Conservation (phyloP, 2,329 filamentous ascomycete species). For the Ophiocordyceps sinensis region DNA sequence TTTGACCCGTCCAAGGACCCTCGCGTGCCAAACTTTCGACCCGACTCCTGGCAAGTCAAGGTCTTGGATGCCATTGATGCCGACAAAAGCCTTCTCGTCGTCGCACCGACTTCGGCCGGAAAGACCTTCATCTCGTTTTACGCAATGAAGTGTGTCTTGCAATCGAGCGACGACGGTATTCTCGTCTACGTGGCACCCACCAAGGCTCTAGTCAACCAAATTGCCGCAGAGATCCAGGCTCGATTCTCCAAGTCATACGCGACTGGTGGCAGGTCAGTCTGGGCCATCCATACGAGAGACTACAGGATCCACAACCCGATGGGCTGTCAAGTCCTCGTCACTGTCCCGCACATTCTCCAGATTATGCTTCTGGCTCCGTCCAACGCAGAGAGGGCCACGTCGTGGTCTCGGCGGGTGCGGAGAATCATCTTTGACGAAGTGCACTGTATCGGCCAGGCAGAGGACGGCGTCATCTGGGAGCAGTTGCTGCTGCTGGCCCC, state of each 20-base stretch:
- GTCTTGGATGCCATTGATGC: constrained; percentile 62
- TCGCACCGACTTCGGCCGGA: constrained; percentile 65
- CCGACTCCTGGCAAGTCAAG: constrained; percentile 62
- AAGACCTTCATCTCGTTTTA: constrained; percentile 81
- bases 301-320: constrained; percentile 59
- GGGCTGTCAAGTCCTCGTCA: constrained; percentile 62
- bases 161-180: constrained; percentile 52
- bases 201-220: constrained; percentile 72
- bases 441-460: constrained; percentile 63
- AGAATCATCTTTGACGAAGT: constrained; percentile 75
- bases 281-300: constrained; percentile 67
- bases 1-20: constrained; percentile 53
- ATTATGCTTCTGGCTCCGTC: constrained; percentile 57
- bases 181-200: constrained; percentile 71
- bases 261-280: constrained; percentile 51
- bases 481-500: constrained; percentile 60
- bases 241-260: constrained; percentile 55
- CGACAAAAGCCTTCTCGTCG: constrained; percentile 56
- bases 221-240: constrained; percentile 64
- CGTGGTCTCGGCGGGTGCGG: constrained; percentile 54
- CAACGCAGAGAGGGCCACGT: constrained; percentile 38
- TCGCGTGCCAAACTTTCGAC: constrained; percentile 51
- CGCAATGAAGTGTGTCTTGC: constrained; percentile 63
- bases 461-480: constrained; percentile 67
- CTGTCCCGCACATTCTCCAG: constrained; percentile 64